phyloP scores from a whole-genome alignment of 2,329 filamentous ascomycete genomes.

The Proliferodiscus dingleyae region DNA sequence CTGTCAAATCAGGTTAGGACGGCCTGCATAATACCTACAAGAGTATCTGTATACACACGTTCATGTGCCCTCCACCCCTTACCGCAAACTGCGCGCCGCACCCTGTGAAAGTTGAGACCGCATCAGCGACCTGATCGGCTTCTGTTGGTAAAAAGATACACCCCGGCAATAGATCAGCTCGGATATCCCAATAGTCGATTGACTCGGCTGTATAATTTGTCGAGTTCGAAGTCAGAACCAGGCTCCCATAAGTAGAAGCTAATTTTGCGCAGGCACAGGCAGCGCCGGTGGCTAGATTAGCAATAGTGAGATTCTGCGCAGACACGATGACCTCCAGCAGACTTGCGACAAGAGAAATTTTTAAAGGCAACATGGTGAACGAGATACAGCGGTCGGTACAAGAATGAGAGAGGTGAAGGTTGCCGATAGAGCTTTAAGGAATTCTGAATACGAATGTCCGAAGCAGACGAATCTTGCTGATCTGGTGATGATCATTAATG shows the following conservation, averaged over 20 bases:
- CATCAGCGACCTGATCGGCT: conserved; percentile 25
- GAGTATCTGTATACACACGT: no score
- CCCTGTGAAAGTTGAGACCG: conserved; percentile 20
- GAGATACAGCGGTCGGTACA: no score
- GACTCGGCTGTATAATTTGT: conserved; percentile 25
- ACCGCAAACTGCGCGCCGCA: conserved; percentile 32
- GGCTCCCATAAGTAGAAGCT: background rate
- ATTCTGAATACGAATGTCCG: no score
- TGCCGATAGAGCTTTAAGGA: no score
- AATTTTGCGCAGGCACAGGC: conserved; percentile 11
- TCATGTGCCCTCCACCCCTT: conserved; percentile 22
- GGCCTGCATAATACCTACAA: no score
- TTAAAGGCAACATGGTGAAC: no score
- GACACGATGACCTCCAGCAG: no score
- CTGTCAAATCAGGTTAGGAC: no score
- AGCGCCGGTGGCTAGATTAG: conserved; percentile 1
- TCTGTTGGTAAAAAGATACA: conserved; percentile 31
- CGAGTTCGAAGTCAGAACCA: conserved; percentile 2
- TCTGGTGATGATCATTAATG: no score
- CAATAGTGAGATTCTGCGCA: background rate
- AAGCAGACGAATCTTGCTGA: no score
- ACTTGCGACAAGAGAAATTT: no score
- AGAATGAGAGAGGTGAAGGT: no score
- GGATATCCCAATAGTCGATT: conserved; percentile 30
- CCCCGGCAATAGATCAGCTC: conserved; percentile 20